phyloP scores from a whole-genome alignment of 2,329 filamentous ascomycete genomes.

The Cephalotrichum gorgonifer region DNA sequence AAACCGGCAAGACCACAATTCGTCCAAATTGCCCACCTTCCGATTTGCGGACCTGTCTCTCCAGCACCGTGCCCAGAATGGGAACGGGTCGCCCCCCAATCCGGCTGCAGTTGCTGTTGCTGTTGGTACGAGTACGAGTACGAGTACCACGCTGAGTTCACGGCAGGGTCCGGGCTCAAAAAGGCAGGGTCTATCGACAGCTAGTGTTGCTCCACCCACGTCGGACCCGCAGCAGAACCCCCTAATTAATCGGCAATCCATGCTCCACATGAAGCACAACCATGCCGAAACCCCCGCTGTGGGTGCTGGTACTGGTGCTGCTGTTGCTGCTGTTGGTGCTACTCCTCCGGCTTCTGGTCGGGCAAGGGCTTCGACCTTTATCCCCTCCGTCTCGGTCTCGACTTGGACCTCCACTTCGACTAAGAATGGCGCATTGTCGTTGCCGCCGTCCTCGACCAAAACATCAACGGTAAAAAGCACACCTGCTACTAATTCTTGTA shows the following conservation, averaged over 20 bases:
- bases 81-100: background rate
- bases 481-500: background rate
- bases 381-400: background rate
- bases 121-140: no score
- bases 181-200: background rate
- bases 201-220: background rate
- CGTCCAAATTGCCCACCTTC: slow-evolving; percentile 45
- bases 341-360: slow-evolving; percentile 1
- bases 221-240: slow-evolving; percentile 4
- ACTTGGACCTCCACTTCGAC: background rate
- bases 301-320: no score
- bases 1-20: slow-evolving; percentile 42
- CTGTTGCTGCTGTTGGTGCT: no score
- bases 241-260: slow-evolving; percentile 3
- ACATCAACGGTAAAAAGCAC: background rate
- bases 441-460: background rate
- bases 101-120: no score
- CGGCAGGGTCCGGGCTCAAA: background rate
- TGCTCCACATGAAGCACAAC: background rate
- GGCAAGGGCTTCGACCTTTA: slow-evolving; percentile 3
- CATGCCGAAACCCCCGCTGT: background rate
- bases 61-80: slow-evolving; percentile 1
- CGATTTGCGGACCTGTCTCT: slow-evolving; percentile 37
- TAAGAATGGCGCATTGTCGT: background rate
- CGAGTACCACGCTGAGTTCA: background rate